Percentiles rank a stretch among this genome's conserved stretches.
These are phyloP conservation scores for Irpex lacteus DNA, from an alignment of 1,284 basidiomycete genomes.

Conservation along the genomic window DNA sequence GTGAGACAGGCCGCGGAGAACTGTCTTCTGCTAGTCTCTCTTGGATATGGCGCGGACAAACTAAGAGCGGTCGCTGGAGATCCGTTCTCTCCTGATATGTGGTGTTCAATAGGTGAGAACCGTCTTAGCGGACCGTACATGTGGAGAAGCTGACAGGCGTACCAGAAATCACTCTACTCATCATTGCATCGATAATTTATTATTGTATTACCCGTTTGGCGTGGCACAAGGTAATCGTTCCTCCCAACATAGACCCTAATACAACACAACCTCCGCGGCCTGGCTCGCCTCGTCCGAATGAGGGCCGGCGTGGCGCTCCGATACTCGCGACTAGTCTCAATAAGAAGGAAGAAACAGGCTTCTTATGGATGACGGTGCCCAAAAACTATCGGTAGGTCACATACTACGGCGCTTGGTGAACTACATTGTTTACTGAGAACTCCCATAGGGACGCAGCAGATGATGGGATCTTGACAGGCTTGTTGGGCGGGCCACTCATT, in stretches of 20 bases:
- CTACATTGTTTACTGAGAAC: constrained; percentile 1
- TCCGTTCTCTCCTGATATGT: constrained; percentile 30
- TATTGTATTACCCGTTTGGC: constrained; percentile 59
- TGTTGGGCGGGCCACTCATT: constrained; percentile 77
- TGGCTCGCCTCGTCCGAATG: constrained; percentile 40
- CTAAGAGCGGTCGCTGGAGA: constrained; percentile 23
- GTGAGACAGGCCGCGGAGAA: constrained; percentile 56
- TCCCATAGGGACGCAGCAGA: constrained; percentile 67
- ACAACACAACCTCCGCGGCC: constrained; percentile 31
- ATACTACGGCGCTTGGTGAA: constrained; percentile 15
- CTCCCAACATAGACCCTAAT: constrained; percentile 24
- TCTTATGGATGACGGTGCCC: constrained; percentile 87
- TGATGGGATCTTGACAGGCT: constrained; percentile 80
- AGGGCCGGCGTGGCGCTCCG: constrained; percentile 37
- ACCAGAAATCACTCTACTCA: constrained; percentile 59
- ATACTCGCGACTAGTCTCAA: constrained; percentile 25
- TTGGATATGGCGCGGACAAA: constrained; percentile 40
- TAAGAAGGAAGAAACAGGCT: constrained; percentile 54
- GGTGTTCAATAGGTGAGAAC: constrained; percentile 43
- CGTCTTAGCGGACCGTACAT: not conserved
- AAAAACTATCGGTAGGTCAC: constrained; percentile 71
- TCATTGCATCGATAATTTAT: constrained; percentile 58
- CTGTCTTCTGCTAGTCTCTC: constrained; percentile 49
- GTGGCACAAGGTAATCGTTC: constrained; percentile 28
- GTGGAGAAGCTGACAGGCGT: not conserved